Evolutionary conservation across 768 basidiomycete genomes (phyloP).

Genomic region (Tylopilus felleus): DNA sequence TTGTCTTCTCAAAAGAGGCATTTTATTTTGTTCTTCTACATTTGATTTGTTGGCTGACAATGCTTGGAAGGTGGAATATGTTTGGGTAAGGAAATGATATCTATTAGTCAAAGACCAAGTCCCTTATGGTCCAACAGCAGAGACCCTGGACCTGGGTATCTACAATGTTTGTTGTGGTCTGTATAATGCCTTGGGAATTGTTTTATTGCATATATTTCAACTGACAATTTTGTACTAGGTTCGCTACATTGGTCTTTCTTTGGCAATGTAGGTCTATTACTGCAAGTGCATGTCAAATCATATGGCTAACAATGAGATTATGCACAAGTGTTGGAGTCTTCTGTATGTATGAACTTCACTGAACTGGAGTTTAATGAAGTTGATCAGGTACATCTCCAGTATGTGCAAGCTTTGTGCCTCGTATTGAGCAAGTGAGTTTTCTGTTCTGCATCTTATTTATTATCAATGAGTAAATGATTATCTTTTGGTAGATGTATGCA

Average conservation of each 20-base stretch:
- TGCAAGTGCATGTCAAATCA: too few species aligned
- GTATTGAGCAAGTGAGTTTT: background rate
- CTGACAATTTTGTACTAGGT: background rate
- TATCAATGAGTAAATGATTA: background rate
- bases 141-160: slow-evolving; percentile 4
- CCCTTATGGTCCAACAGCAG: background rate
- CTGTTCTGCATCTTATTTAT: too few species aligned
- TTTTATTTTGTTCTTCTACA: background rate
- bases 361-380: background rate
- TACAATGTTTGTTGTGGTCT: background rate
- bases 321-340: background rate
- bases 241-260: slow-evolving; percentile 5
- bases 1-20: background rate
- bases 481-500: slow-evolving; percentile 1
- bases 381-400: background rate
- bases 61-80: background rate
- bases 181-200: background rate
- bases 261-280: background rate
- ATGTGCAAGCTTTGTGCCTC: background rate
- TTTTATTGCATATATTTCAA: background rate
- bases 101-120: background rate
- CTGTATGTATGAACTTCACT: background rate
- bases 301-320: background rate
- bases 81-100: slow-evolving; percentile 1
- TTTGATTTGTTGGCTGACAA: background rate